A percentile compares a stretch with the other conserved stretches of the same genome.
Evolutionary conservation across 2,329 filamentous ascomycete species (phyloP).

Genomic region (Hortaea werneckii): DNA sequence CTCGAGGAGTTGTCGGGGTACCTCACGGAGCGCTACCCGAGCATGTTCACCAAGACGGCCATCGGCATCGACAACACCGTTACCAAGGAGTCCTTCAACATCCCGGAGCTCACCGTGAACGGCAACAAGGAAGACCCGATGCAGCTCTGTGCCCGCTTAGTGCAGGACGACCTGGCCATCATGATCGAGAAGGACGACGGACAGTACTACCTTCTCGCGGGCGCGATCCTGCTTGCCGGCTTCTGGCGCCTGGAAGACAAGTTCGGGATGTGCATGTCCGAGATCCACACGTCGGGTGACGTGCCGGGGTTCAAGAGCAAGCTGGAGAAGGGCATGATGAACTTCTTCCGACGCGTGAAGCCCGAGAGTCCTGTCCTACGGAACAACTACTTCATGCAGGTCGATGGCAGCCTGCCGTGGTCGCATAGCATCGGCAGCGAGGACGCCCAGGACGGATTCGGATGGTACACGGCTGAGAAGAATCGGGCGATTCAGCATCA

Average conservation of each 20-base stretch:
- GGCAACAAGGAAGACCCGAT: slow-evolving; percentile 60
- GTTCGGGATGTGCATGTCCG: slow-evolving; percentile 64
- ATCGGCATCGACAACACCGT: slow-evolving; percentile 60
- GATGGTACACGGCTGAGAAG: slow-evolving; percentile 69
- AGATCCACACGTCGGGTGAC: slow-evolving; percentile 69
- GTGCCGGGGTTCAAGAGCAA: slow-evolving; percentile 65
- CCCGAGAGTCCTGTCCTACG: slow-evolving; percentile 57
- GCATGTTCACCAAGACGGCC: slow-evolving; percentile 53
- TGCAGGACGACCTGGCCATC: slow-evolving; percentile 74
- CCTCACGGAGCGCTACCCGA: slow-evolving; percentile 65
- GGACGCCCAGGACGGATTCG: slow-evolving; percentile 47
- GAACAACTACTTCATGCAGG: slow-evolving; percentile 84
- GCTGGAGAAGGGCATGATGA: slow-evolving; percentile 67
- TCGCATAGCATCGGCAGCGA: slow-evolving; percentile 65
- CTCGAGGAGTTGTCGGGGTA: slow-evolving; percentile 63
- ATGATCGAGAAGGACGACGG: slow-evolving; percentile 71
- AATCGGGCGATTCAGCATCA: slow-evolving; percentile 63
- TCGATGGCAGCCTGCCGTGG: slow-evolving; percentile 70
- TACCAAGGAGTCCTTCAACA: slow-evolving; percentile 64
- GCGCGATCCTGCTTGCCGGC: slow-evolving; percentile 63
- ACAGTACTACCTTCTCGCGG: slow-evolving; percentile 71
- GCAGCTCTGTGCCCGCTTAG: slow-evolving; percentile 58
- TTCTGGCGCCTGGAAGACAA: slow-evolving; percentile 82
- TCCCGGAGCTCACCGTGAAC: slow-evolving; percentile 42
- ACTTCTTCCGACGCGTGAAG: slow-evolving; percentile 64